Evolutionary conservation across 2,329 filamentous ascomycete species (phyloP), one percentile per base, ranked within the genome.

Genomic region (Paecilomyces fulvus): DNA sequence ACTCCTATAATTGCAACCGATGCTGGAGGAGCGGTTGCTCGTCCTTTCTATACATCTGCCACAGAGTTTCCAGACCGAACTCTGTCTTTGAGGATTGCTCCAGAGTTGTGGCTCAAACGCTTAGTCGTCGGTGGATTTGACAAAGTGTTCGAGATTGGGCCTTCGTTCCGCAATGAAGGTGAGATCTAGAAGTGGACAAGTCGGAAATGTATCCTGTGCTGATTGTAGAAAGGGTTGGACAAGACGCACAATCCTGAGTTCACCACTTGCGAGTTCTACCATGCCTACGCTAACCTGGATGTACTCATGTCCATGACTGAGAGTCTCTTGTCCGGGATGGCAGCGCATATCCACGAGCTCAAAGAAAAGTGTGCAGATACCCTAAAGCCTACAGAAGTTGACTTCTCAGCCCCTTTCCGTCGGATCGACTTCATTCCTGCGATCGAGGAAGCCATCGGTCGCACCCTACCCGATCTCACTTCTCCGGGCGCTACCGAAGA

Each of bases 261-360:
- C 74, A 94, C 89, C 49, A 97, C 90, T 58, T 97, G 92, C 77
- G 94, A 99, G 74, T 97, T 96, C 75, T 99, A 99, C 74, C 86
- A 88, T 59, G 87, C 92, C 2, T 95, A 92, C 66, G 85, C 87
- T 58, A 88, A 87, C 61, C 80, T 96, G 0, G 77, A 85, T 33
- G 83, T 89, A 48, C 77, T 97, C 53, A 91, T 95, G 67, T 69
- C 73, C 20, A 83, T 85, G 68, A 97, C 92, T 0, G 88, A 94
- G 70, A 76, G 80, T 12, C 73, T 97, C 51, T 73, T 96, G 30
- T 76, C 70, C 31, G 79, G 81, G 17, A 77, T 92, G 14, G 80
- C 83, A 9, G 64, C 72, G 14, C 78, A 80, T 60, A 79, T 83
- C 37, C 70, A 25, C 70, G 77, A 37, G 69, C 74, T 51, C 68